A percentile compares a stretch with the other conserved stretches of the same genome.
Evolutionary conservation across 2,329 filamentous ascomycete genomes (phyloP).

Genomic region (Alternaria brassicae): DNA sequence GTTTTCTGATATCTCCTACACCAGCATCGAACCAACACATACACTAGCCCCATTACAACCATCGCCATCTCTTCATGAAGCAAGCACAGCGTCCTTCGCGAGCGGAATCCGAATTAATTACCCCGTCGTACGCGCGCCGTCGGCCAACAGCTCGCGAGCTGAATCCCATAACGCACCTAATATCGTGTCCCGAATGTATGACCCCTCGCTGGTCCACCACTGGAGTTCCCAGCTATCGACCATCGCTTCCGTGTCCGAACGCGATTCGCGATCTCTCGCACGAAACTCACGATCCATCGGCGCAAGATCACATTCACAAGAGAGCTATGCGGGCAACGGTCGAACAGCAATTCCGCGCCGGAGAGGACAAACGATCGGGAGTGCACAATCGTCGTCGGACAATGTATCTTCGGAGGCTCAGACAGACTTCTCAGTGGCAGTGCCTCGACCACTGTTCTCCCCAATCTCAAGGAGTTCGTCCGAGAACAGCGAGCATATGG

Average conservation of each 20-base stretch:
- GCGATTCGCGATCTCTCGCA: slow-evolving; percentile 44
- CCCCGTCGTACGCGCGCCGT: slow-evolving; percentile 47
- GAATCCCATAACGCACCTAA: slow-evolving; percentile 43
- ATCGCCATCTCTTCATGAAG: slow-evolving; percentile 46
- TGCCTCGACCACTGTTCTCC: slow-evolving; percentile 48
- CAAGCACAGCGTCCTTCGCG: slow-evolving; percentile 43
- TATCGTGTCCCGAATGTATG: slow-evolving; percentile 51
- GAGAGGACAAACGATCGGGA: slow-evolving; percentile 44
- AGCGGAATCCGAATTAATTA: slow-evolving; percentile 47
- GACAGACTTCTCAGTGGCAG: slow-evolving; percentile 42
- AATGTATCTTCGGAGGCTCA: slow-evolving; percentile 36
- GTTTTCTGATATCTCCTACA: slow-evolving; percentile 46
- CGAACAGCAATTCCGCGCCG: slow-evolving; percentile 33
- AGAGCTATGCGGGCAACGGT: slow-evolving; percentile 35
- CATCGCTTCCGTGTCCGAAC: slow-evolving; percentile 48
- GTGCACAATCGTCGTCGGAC: slow-evolving; percentile 44
- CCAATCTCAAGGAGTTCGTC: slow-evolving; percentile 31
- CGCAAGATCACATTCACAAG: slow-evolving; percentile 42
- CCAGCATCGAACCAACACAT: slow-evolving; percentile 42
- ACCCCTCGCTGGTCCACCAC: slow-evolving; percentile 46
- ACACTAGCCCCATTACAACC: slow-evolving; percentile 34
- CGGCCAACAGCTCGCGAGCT: slow-evolving; percentile 47
- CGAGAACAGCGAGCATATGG: slow-evolving; percentile 48
- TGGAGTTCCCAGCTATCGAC: slow-evolving; percentile 53
- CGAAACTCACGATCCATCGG: slow-evolving; percentile 43